Evolutionary conservation across 139 green algal species (phyloP), one percentile per base, ranked within the genome.

Genomic region (Tetradesmus obliquus): DNA sequence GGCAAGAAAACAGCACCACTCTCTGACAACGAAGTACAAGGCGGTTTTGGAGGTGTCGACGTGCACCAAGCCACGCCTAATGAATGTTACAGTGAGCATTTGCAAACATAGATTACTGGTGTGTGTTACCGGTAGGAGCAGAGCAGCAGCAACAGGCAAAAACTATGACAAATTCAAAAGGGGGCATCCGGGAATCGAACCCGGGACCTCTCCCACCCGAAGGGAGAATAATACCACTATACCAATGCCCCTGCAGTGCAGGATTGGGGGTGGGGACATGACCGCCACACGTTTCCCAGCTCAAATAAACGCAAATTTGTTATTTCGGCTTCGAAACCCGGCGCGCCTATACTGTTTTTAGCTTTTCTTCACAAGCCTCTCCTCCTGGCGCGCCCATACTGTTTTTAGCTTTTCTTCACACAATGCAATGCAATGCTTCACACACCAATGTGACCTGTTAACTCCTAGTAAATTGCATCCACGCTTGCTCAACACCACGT

Each of bases 121-220:
- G 32, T 45, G 32, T 45, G 32, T 45, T 45, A 45, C 32, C 32
- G 32, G 32, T 45, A 45, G 32, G 32, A 45, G 32, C 32, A 45
- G 32, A 45, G 32, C 32, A 45, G 32, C 32, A 45, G 32, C 32
- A 45, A 45, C 32, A 45, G 32, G 32, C 32, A 45, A 45, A 45
- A 13, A 19, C 60, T 71, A 13, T 71, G 15, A 3, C 7, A 19
- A 71, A 13, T 4, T 4, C 60, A 71, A 71, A 71, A 91, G 87
- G 87, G 87, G 87, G 72, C 74, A 45, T 74, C 45, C 69, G 87
- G 87, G 87, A 91, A 91, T 91, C 87, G 87, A 91, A 91, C 87
- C 87, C 87, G 69, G 45, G 87, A 91, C 87, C 87, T 84, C 87
- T 57, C 87, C 45, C 87, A 91, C 87, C 87, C 87, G 87, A 91